Evolutionary conservation across 176 grass and related monocot genomes (phyloP).

Genomic region (Hordeum vulgare): DNA sequence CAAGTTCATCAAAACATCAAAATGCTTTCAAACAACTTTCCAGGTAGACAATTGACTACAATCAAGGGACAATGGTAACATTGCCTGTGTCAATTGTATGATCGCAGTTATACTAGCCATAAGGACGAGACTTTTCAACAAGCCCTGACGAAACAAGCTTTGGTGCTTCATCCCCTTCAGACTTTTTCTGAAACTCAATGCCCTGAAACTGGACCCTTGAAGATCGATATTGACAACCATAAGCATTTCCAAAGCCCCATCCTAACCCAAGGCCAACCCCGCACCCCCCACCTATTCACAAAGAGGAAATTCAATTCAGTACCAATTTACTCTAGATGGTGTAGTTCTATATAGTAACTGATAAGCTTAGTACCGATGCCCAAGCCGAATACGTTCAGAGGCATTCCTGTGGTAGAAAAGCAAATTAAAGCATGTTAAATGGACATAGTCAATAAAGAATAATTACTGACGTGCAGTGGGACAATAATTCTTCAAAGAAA

Average conservation of each 20-base stretch:
- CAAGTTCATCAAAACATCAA: slow-evolving; percentile 18
- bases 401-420: slow-evolving; percentile 75
- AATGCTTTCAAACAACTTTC: slow-evolving; percentile 17
- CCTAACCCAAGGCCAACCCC: slow-evolving; percentile 81
- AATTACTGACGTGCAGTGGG: neutral
- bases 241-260: slow-evolving; percentile 90
- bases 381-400: slow-evolving; percentile 71
- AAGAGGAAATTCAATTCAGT: slow-evolving; percentile 15
- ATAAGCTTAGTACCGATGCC: slow-evolving; percentile 61
- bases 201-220: slow-evolving; percentile 87
- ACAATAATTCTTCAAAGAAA: neutral
- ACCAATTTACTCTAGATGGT: neutral
- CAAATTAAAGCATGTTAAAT: slow-evolving; percentile 3
- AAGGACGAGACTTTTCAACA: slow-evolving; percentile 47
- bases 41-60: slow-evolving; percentile 16
- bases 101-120: slow-evolving; percentile 17
- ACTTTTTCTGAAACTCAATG: slow-evolving; percentile 68
- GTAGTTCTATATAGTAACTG: neutral
- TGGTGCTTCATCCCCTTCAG: slow-evolving; percentile 28
- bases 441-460: neutral
- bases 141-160: slow-evolving; percentile 18
- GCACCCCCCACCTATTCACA: slow-evolving; percentile 68
- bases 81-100: neutral
- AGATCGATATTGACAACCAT: slow-evolving; percentile 81
- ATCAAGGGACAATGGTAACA: neutral